Evolutionary conservation across 2,329 filamentous ascomycete species (phyloP), one percentile per base, ranked within the genome.

Genomic region (Helotiales sp.): DNA sequence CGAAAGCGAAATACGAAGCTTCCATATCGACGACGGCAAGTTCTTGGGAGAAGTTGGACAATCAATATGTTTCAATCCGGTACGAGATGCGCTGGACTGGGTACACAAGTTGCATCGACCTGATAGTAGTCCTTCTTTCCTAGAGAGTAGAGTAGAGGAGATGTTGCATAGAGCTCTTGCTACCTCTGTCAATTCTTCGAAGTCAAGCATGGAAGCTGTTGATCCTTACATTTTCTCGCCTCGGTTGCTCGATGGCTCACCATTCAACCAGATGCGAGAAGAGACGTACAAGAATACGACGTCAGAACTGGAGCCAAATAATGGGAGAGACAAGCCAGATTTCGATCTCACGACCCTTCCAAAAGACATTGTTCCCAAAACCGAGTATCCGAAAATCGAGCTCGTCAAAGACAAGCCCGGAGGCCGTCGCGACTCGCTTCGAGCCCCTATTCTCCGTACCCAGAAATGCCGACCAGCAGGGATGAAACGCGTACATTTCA

Each of bases 401-500:
- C 13, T 30, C 17, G 13, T 32, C 49, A 32, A n/a, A 30, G 17
- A 24, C 34, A 49, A 10, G 10, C 22, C 8, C n/a, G n/a, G n/a
- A n/a, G n/a, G n/a, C n/a, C n/a, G n/a, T 32, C 15, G 2, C n/a
- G 8, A 34, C 32, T 54, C 45, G 47, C 47, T 54, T 63, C 22
- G 7, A 52, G 49, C 32, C 49, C 60, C 47, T 63, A 40, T 43
- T 32, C 11, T 54, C n/a, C 47, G 28, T 63, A 52, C 60, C 22
- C 59, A 61, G 24, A 61, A 49, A 37, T 61, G n/a, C 59, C 7
- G 6, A 22, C 1, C 7, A 1, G 15, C 58, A 6, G 43, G 22
- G 40, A 50, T 32, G 11, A 26, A 10, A 15, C 32, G n/a, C 11
- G 45, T 63, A 63, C 3, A 55, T 57, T 34, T 57, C 22, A 63